phyloP scores from a whole-genome alignment of 208 protist species.

The Crithidia fasciculata region DNA sequence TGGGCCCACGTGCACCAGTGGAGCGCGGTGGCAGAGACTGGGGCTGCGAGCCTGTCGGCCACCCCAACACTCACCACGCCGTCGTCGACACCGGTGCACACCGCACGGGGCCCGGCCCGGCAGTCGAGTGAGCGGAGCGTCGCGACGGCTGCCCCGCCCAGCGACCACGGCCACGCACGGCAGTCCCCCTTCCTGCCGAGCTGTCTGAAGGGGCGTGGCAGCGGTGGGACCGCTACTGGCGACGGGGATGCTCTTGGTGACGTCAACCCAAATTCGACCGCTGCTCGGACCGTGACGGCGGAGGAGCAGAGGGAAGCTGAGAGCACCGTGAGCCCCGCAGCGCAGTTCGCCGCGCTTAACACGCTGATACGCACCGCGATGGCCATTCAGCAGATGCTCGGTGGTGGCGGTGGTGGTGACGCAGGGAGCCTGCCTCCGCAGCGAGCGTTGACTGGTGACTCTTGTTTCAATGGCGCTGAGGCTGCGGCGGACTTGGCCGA shows the following conservation, averaged over 20 bases:
- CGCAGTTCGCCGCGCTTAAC: constrained; percentile 14
- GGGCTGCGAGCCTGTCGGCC: background rate
- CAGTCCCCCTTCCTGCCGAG: background rate
- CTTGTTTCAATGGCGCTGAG: background rate
- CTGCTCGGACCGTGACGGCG: background rate
- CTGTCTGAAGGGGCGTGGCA: too few species aligned
- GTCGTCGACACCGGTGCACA: background rate
- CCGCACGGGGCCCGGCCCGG: constrained; percentile 1
- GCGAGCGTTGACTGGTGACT: too few species aligned
- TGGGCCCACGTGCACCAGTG: constrained; percentile 30
- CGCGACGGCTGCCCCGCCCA: constrained; percentile 2
- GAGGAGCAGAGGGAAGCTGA: background rate
- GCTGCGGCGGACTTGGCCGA: background rate
- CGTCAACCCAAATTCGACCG: too few species aligned
- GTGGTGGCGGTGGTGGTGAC: background rate
- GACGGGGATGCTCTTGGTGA: background rate
- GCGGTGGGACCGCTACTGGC: background rate
- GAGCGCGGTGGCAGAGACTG: background rate
- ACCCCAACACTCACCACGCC: constrained; percentile 2
- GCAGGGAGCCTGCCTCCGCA: background rate
- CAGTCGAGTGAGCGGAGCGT: constrained; percentile 20
- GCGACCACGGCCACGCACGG: background rate
- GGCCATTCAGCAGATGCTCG: constrained; percentile 17
- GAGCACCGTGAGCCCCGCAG: background rate
- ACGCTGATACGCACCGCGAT: constrained; percentile 16